Base-by-base conservation (phyloP, 805 yeast species). In the Candida schatavii region DNA sequence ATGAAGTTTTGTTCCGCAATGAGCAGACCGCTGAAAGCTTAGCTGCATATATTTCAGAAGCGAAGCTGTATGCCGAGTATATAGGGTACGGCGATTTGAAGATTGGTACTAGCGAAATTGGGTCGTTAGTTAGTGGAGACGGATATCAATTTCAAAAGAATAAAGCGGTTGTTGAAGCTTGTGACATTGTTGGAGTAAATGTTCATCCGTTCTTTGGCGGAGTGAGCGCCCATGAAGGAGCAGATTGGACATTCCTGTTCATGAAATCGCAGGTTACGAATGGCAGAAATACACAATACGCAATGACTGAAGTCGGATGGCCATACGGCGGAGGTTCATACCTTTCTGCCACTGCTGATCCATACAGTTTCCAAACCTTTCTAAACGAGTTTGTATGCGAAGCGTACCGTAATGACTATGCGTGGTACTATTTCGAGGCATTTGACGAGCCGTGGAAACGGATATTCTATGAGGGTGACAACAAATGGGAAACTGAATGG, bases 381-480 rank as follows among this genome's bases (percentile, higher is more conserved):
- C 46, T 82, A 42, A 58, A 71, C 37, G 61, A 62, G 4, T 83
- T 81, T 78, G 54, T 78, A 1, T 80, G 87, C 51, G 59, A 61
- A 3, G 63, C 70, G 3, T 61, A 64, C 13, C 49, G 61, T 1
- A 40, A 54, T 14, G 55, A 59, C 6, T 59, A 68, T 17, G 74
- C 71, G 1, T 81, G 83, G 78, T 81, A 68, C 46, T 81, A 71
- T 61, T 81, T 79, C 52, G 87, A 82, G 52, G 88, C 85, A 0
- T 82, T 80, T 60, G 87, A 83, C 61, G 86, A 81, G 52, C 85
- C 86, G 0, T 81, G 87, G 87, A 83, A 81, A 48, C 55, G 61
- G 35, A 56, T 77, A 1, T 80, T 74, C 56, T 71, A 78, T 51
- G 73, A 72, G 18, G 67, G 57, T 1, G 68, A 66, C 2, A 66